A percentile compares a stretch with the other conserved stretches of the same genome.
Evolutionary conservation across 2,329 filamentous ascomycete genomes (phyloP).

Genomic region (Pseudonectria foliicola): DNA sequence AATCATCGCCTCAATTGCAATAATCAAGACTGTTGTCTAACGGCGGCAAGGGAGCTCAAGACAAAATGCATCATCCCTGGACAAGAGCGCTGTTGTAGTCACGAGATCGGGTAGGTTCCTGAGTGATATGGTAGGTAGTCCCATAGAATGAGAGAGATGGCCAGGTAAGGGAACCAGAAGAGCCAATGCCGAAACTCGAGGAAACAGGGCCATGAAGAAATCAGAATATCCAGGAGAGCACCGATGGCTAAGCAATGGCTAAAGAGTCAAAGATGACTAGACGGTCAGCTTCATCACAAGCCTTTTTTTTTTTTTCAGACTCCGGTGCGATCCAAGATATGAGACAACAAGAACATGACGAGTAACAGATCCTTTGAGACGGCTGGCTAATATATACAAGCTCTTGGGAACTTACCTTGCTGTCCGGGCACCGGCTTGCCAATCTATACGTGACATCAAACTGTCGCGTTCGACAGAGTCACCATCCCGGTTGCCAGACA

Average conservation of each 20-base stretch:
- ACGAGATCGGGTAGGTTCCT: too few relatives aligned
- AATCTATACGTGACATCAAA: slow-evolving; percentile 20
- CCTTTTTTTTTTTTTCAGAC: background rate
- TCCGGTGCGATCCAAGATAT: slow-evolving; percentile 3
- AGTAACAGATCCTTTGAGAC: slow-evolving; percentile 29
- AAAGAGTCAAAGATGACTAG: background rate
- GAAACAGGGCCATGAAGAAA: too few relatives aligned
- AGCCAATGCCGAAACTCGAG: too few relatives aligned
- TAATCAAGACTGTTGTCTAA: too few relatives aligned
- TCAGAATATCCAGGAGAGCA: background rate
- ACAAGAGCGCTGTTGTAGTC: too few relatives aligned
- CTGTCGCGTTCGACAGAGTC: slow-evolving; percentile 16
- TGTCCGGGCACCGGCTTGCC: slow-evolving; percentile 39
- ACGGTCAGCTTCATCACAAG: background rate
- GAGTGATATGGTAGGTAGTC: too few relatives aligned
- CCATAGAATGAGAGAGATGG: too few relatives aligned
- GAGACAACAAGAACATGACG: slow-evolving; percentile 7
- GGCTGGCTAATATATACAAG: slow-evolving; percentile 47
- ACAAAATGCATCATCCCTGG: too few relatives aligned
- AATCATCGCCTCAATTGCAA: too few relatives aligned
- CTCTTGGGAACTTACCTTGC: slow-evolving; percentile 44
- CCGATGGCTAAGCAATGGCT: background rate
- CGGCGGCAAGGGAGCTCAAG: too few relatives aligned
- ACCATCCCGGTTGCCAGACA: slow-evolving; percentile 20
- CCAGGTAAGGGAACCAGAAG: too few relatives aligned